These are phyloP conservation scores for Amanita fuliginea DNA, from an alignment of 768 basidiomycete species.

Conservation along the genomic window DNA sequence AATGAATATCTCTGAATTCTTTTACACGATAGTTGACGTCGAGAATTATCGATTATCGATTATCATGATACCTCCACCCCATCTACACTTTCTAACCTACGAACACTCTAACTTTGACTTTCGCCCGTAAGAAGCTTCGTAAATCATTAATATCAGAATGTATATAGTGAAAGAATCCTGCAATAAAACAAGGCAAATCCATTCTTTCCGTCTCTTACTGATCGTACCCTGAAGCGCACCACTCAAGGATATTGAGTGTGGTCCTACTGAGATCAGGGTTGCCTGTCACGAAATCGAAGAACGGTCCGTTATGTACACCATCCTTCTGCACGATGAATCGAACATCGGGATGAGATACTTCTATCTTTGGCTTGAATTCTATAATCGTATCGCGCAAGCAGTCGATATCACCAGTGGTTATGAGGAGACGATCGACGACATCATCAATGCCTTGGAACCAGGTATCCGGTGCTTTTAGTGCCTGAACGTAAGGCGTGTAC, in stretches of 20 bases:
- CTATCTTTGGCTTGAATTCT: constrained; percentile 12
- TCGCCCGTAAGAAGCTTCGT: not conserved
- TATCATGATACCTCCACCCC: constrained; percentile 1
- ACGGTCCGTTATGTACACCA: constrained; percentile 24
- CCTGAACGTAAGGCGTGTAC: constrained; percentile 19
- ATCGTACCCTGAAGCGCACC: constrained; percentile 9
- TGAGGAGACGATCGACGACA: constrained; percentile 19
- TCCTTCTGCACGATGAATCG: constrained; percentile 18
- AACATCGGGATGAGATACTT: constrained; percentile 11
- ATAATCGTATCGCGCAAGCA: constrained; percentile 21
- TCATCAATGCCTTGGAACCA: constrained; percentile 20
- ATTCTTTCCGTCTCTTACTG: not conserved
- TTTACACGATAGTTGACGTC: not conserved
- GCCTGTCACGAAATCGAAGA: constrained; percentile 15
- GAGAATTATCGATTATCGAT: not conserved
- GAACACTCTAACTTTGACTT: not conserved
- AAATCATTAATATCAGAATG: not conserved
- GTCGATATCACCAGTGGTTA: constrained; percentile 23
- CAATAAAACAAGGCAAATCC: not conserved
- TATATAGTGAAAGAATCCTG: not conserved
- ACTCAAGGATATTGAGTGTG: constrained; percentile 13
- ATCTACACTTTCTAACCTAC: constrained; percentile 5
- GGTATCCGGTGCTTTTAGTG: constrained; percentile 16
- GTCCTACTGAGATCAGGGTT: constrained; percentile 12
- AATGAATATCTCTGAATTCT: not conserved